A percentile compares a stretch with the other conserved stretches of the same genome.
Evolutionary conservation across 169 alveolate species (phyloP).

Genomic region (Besnoitia besnoiti): DNA sequence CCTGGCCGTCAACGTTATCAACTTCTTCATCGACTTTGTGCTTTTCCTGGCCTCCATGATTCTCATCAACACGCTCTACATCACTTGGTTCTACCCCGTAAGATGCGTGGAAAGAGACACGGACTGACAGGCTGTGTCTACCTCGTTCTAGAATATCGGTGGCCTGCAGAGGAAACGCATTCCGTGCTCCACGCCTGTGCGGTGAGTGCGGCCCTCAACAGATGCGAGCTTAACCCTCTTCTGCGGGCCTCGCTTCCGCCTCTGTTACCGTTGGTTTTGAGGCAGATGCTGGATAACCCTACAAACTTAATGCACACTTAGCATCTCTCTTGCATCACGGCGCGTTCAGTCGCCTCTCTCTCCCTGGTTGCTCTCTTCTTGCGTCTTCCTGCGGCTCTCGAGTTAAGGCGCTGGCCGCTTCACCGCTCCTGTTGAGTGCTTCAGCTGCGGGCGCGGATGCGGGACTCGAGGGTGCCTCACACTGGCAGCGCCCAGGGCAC

Average conservation of each 20-base stretch:
- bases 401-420: too few relatives aligned
- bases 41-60: background rate
- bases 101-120: background rate
- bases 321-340: too few relatives aligned
- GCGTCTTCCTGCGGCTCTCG: too few relatives aligned
- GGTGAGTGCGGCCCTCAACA: too few relatives aligned
- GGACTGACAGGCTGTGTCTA: background rate
- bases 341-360: too few relatives aligned
- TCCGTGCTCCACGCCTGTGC: background rate
- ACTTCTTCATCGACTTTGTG: background rate
- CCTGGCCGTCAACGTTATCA: background rate
- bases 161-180: background rate
- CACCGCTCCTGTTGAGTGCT: too few relatives aligned
- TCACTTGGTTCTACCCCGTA: constrained; percentile 22
- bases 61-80: background rate
- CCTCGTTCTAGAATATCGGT: background rate
- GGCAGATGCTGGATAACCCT: background rate
- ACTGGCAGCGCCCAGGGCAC: too few relatives aligned
- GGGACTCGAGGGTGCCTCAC: too few relatives aligned
- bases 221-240: too few relatives aligned
- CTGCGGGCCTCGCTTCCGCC: background rate
- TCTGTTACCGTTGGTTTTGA: background rate
- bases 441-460: too few relatives aligned
- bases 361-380: too few relatives aligned
- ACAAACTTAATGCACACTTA: too few relatives aligned